Conservation (phyloP, 495 filamentous ascomycete species). For the Cudoniella acicularis region DNA sequence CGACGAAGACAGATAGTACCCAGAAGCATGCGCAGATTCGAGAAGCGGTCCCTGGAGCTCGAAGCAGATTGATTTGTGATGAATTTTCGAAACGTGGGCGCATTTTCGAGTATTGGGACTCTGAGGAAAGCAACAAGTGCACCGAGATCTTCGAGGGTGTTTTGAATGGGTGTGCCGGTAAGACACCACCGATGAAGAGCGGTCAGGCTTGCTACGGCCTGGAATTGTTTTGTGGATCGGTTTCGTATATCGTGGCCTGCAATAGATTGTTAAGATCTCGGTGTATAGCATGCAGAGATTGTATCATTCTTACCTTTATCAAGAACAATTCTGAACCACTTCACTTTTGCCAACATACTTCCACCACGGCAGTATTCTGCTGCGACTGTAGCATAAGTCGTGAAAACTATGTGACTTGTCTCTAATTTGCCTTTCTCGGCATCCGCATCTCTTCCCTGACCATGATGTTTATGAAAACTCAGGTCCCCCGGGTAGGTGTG, state of each 20-base stretch:
- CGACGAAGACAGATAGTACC: slow-evolving; percentile 34
- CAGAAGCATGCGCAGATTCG: slow-evolving; percentile 32
- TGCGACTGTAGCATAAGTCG: slow-evolving; percentile 53
- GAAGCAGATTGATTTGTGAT: neutral
- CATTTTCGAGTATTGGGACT: slow-evolving; percentile 33
- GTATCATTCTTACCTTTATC: slow-evolving; percentile 58
- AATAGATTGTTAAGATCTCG: neutral
- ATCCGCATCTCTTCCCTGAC: slow-evolving; percentile 54
- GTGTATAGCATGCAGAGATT: neutral
- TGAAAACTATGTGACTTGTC: slow-evolving; percentile 69
- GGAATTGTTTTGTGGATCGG: slow-evolving; percentile 61
- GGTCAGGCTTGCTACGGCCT: slow-evolving; percentile 59
- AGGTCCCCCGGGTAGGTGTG: neutral
- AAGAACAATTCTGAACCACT: slow-evolving; percentile 80
- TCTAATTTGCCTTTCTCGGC: slow-evolving; percentile 51
- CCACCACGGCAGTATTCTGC: slow-evolving; percentile 25
- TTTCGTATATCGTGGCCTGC: slow-evolving; percentile 70
- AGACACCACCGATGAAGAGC: slow-evolving; percentile 77
- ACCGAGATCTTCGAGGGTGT: slow-evolving; percentile 43
- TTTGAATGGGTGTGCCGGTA: slow-evolving; percentile 72
- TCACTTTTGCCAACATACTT: slow-evolving; percentile 51
- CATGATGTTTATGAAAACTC: slow-evolving; percentile 50
- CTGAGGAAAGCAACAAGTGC: slow-evolving; percentile 42
- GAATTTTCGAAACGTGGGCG: slow-evolving; percentile 24
- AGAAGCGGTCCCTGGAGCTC: neutral